Percentiles rank a stretch among this genome's conserved stretches.
These are phyloP conservation scores for Knufia petricola DNA, from an alignment of 2,329 filamentous ascomycete species.

Conservation along the genomic window DNA sequence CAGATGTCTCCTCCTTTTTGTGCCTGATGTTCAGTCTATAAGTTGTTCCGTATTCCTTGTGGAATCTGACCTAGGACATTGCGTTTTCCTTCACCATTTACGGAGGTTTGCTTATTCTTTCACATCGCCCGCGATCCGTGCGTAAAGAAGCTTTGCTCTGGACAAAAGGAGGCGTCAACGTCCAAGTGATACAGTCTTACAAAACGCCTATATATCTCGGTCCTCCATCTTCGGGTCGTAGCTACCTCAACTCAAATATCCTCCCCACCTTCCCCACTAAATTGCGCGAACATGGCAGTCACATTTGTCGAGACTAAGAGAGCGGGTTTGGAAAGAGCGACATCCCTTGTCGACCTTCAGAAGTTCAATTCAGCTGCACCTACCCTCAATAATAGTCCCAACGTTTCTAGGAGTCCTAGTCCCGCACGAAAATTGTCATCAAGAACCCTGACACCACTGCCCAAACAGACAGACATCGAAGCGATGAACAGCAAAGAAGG, in stretches of 20 bases:
- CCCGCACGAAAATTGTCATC: neutral
- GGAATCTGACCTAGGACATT: neutral
- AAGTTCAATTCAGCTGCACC: constrained; percentile 7
- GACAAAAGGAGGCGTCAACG: neutral
- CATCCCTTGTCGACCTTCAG: constrained; percentile 1
- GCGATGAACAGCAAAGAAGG: neutral
- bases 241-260: constrained; percentile 4
- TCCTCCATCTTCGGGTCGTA: neutral
- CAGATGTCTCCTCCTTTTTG: neutral
- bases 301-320: constrained; percentile 3
- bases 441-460: constrained; percentile 1
- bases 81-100: neutral
- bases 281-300: constrained; percentile 1
- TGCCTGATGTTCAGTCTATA: neutral
- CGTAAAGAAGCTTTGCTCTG: neutral
- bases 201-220: neutral
- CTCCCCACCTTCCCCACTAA: neutral
- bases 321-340: constrained; percentile 3
- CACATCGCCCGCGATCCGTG: neutral
- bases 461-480: constrained; percentile 1
- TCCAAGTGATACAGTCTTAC: neutral
- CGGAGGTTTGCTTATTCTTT: neutral
- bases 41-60: neutral
- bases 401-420: constrained; percentile 7
- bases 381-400: constrained; percentile 9